Evolutionary conservation across 768 basidiomycete species (phyloP).

Genomic region (Tephrocybe sp.): DNA sequence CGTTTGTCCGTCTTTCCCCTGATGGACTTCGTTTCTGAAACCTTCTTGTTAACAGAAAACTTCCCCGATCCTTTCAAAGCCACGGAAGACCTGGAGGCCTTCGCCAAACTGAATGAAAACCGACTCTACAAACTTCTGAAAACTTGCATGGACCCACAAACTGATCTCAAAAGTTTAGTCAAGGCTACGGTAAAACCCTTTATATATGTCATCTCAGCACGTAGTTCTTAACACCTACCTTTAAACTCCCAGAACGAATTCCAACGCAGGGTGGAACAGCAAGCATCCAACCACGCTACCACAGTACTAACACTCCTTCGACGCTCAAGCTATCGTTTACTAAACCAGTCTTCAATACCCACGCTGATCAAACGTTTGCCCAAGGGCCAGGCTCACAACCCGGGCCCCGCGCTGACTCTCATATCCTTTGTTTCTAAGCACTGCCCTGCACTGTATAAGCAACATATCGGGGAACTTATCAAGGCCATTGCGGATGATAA

Average conservation of each 20-base stretch:
- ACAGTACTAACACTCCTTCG: slow-evolving; percentile 76
- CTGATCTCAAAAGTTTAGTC: slow-evolving; percentile 74
- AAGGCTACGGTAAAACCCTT: slow-evolving; percentile 62
- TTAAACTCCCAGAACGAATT: slow-evolving; percentile 63
- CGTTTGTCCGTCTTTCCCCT: slow-evolving; percentile 36
- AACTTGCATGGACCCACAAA: slow-evolving; percentile 79
- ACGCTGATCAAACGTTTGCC: slow-evolving; percentile 70
- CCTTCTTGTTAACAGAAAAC: slow-evolving; percentile 29
- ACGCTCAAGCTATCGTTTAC: slow-evolving; percentile 62
- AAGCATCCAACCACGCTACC: slow-evolving; percentile 50
- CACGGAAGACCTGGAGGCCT: slow-evolving; percentile 71
- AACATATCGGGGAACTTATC: slow-evolving; percentile 72
- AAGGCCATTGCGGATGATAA: slow-evolving; percentile 70
- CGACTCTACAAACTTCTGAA: slow-evolving; percentile 83
- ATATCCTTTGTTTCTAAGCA: slow-evolving; percentile 70
- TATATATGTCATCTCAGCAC: slow-evolving; percentile 17
- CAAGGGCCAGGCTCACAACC: slow-evolving; percentile 38
- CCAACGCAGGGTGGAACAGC: slow-evolving; percentile 69
- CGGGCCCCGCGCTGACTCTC: slow-evolving; percentile 48
- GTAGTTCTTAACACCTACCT: neutral
- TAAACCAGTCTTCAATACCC: slow-evolving; percentile 86
- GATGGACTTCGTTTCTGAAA: neutral
- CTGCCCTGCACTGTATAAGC: slow-evolving; percentile 66
- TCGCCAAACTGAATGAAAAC: slow-evolving; percentile 85
- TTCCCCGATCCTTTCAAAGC: slow-evolving; percentile 75